Evolutionary conservation across 2,329 filamentous ascomycete species (phyloP), one percentile per base, ranked within the genome.

Genomic region (Aureobasidium sp.): DNA sequence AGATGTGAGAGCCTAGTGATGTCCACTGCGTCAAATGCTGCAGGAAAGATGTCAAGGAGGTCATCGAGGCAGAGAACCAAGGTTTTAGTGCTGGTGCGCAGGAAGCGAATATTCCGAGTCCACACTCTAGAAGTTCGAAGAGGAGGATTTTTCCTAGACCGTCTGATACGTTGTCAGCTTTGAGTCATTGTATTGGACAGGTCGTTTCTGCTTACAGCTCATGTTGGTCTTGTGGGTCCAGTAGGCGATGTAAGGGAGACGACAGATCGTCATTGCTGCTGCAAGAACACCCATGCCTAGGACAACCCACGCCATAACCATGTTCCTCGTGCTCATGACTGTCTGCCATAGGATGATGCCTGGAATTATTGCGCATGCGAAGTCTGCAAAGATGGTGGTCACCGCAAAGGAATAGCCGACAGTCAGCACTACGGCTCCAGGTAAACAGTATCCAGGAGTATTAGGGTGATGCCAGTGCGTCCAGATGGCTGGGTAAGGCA

Each of bases 21-120:
- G 57, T 59, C 44, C 45, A 59, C 11, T 36, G 11, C 4, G 57
- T 41, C 25, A 59, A 36, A 16, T 36, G 44, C 9, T 59, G 39
- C n/a, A 59, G 37, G 9, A 59, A 25, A 5, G 45, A 59, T 7
- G 44, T 59, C 15, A 49, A 50, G 2, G 45, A 49, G 16, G 44
- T 59, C 15, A 59, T 41, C 8, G 44, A 49, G 16, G 39, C 45
- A 3, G 45, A 49, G 36, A 59, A 36, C 36, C 44, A 50, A 11
- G 57, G 57, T 16, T 59, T 59, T 1, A 59, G 34, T n/a, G 57
- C 57, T 5, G 57, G 57, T 21, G 57, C 57, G 45, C 57, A 59
- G 32, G 39, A 45, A 11, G 57, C 57, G 7, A 59, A 59, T 16
- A 59, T 59, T 7, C 57, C 57, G 1, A 59, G 36, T 9, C 57